A percentile compares a stretch with the other conserved stretches of the same genome.
Evolutionary conservation across 2,329 filamentous ascomycete species (phyloP).

Genomic region (Neopestalotiopsis sp.): DNA sequence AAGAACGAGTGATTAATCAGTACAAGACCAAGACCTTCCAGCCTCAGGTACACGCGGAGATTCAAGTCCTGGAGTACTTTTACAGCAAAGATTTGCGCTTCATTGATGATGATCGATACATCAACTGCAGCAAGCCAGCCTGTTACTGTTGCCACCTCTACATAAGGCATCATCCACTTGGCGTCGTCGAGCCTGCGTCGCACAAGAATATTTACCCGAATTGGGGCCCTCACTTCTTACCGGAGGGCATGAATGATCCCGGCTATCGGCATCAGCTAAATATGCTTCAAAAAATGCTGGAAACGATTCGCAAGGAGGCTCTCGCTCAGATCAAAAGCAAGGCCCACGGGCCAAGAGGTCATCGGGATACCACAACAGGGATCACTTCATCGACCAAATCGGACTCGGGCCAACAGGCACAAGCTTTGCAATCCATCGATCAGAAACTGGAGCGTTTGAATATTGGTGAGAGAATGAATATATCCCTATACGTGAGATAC

Average conservation of each 20-base stretch:
- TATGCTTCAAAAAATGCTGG: slow-evolving; percentile 29
- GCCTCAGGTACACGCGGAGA: slow-evolving; percentile 48
- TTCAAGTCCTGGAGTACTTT: slow-evolving; percentile 54
- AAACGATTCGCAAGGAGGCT: slow-evolving; percentile 28
- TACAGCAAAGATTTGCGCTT: slow-evolving; percentile 37
- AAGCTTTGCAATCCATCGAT: background rate
- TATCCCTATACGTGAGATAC: background rate
- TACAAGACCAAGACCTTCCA: slow-evolving; percentile 33
- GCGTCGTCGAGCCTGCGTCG: slow-evolving; percentile 35
- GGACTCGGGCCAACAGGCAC: background rate
- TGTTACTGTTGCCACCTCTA: slow-evolving; percentile 55
- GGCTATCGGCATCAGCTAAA: slow-evolving; percentile 26
- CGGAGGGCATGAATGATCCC: slow-evolving; percentile 18
- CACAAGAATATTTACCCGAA: slow-evolving; percentile 46
- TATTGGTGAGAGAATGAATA: background rate
- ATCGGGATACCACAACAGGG: slow-evolving; percentile 30
- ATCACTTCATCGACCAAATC: slow-evolving; percentile 22
- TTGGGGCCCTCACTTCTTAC: slow-evolving; percentile 40
- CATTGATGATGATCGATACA: slow-evolving; percentile 45
- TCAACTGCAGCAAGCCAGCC: slow-evolving; percentile 57
- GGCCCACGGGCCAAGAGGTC: slow-evolving; percentile 17
- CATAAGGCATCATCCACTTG: slow-evolving; percentile 44
- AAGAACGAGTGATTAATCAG: slow-evolving; percentile 27
- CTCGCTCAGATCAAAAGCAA: slow-evolving; percentile 28
- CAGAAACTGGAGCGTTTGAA: background rate